Percentiles rank a stretch among this genome's conserved stretches.
These are phyloP conservation scores for Cucumis sativus DNA, from an alignment of 306 rosid genomes.

Conservation along the genomic window Cucumber_9930_V3 NC_026655.2:12167501-12168000, in stretches of 20 bases:
- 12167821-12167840: neutral
- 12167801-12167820: slow-evolving; percentile 49
- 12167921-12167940: too few relatives aligned
- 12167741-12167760: too few relatives aligned
- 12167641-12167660: slow-evolving; percentile 77
- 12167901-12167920: neutral
- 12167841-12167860: too few relatives aligned
- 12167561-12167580: slow-evolving; percentile 90
- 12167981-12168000: neutral
- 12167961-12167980: neutral
- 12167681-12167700: slow-evolving; percentile 35
- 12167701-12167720: slow-evolving; percentile 30
- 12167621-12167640: slow-evolving; percentile 77
- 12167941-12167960: neutral
- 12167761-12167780: neutral
- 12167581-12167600: slow-evolving; percentile 50
- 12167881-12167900: slow-evolving; percentile 25
- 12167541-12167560: slow-evolving; percentile 70
- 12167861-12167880: slow-evolving; percentile 47
- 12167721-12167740: slow-evolving; percentile 58
- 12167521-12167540: slow-evolving; percentile 94
- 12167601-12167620: slow-evolving; percentile 85
- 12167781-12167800: slow-evolving; percentile 20
- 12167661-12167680: slow-evolving; percentile 50
- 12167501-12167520: slow-evolving; percentile 66